These are phyloP conservation scores for Lophium mytilinum DNA, from an alignment of 495 filamentous ascomycete genomes.

Conservation along the genomic window DNA sequence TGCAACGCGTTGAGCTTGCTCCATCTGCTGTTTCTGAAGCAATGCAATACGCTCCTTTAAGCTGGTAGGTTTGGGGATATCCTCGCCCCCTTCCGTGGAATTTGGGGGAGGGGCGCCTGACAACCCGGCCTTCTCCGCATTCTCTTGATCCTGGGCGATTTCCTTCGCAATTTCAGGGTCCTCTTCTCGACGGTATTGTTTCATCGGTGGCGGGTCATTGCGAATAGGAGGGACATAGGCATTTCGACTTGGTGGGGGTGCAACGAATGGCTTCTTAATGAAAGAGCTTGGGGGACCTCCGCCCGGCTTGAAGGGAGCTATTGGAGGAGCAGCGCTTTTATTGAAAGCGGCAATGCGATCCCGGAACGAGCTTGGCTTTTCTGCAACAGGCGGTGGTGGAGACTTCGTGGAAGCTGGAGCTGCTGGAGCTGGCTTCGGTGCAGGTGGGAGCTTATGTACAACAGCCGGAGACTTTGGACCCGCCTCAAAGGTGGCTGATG, in stretches of 20 bases:
- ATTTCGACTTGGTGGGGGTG: constrained; percentile 88
- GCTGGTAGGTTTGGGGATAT: constrained; percentile 81
- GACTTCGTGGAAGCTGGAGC: constrained; percentile 33
- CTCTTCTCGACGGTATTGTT: constrained; percentile 79
- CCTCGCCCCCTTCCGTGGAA: constrained; percentile 48
- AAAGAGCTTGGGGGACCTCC: constrained; percentile 52
- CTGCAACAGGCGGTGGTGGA: constrained; percentile 54
- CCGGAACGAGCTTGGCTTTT: constrained; percentile 84
- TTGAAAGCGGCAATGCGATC: constrained; percentile 98
- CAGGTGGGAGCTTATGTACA: constrained; percentile 31
- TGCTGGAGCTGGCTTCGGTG: constrained; percentile 39
- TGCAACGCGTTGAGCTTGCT: constrained; percentile 67
- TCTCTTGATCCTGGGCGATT: constrained; percentile 42
- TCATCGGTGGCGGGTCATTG: constrained; percentile 53
- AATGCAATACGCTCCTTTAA: constrained; percentile 91
- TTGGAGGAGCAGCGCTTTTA: constrained; percentile 72
- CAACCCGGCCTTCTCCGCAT: constrained; percentile 52
- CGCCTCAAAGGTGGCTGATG: constrained; percentile 9
- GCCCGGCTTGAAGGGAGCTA: constrained; percentile 79
- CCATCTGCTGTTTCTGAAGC: constrained; percentile 86
- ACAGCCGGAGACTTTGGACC: constrained; percentile 7
- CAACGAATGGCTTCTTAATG: constrained; percentile 97
- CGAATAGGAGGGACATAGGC: constrained; percentile 73
- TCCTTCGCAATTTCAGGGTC: constrained; percentile 72
- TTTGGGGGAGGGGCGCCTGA: constrained; percentile 34